These are phyloP conservation scores for Strobilomyces dryophilus DNA, from an alignment of 768 basidiomycete genomes.

Conservation along the genomic window DNA sequence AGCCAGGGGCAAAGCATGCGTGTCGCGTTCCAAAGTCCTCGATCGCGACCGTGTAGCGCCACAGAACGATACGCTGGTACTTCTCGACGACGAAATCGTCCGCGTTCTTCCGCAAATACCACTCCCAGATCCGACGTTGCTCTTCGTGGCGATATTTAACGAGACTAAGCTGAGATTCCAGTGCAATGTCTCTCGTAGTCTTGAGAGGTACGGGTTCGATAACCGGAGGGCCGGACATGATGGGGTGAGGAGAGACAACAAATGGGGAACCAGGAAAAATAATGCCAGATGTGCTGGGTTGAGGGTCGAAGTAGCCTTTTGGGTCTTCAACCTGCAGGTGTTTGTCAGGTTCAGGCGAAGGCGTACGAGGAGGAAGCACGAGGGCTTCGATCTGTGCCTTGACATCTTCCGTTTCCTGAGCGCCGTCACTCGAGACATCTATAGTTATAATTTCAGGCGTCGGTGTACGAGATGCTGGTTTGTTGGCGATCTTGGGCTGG, in stretches of 20 bases:
- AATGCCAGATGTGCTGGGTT: constrained; percentile 27
- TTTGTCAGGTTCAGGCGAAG: constrained; percentile 31
- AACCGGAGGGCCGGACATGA: constrained; percentile 31
- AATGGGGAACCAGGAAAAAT: constrained; percentile 29
- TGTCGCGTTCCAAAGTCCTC: constrained; percentile 63
- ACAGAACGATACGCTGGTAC: constrained; percentile 83
- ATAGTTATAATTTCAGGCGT: constrained; percentile 24
- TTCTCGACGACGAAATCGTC: constrained; percentile 90
- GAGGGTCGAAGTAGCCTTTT: constrained; percentile 43
- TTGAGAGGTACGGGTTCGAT: constrained; percentile 46
- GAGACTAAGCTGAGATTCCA: constrained; percentile 67
- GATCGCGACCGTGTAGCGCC: constrained; percentile 76
- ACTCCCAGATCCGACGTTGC: constrained; percentile 89
- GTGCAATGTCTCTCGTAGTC: constrained; percentile 62
- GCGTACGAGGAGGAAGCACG: constrained; percentile 37
- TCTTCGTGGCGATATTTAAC: constrained; percentile 82
- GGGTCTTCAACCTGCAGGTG: constrained; percentile 29
- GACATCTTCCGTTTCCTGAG: constrained; percentile 45
- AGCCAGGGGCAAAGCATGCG: constrained; percentile 70
- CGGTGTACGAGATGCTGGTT: constrained; percentile 25
- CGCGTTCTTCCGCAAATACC: constrained; percentile 83
- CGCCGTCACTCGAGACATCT: constrained; percentile 6
- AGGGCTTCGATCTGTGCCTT: constrained; percentile 64
- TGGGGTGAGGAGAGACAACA: constrained; percentile 30
- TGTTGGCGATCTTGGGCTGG: constrained; percentile 12